A percentile compares a stretch with the other conserved stretches of the same genome.
These are phyloP conservation scores for Neofusicoccum kwambonambiense DNA, from an alignment of 2,329 filamentous ascomycete species.

Conservation along the genomic window DNA sequence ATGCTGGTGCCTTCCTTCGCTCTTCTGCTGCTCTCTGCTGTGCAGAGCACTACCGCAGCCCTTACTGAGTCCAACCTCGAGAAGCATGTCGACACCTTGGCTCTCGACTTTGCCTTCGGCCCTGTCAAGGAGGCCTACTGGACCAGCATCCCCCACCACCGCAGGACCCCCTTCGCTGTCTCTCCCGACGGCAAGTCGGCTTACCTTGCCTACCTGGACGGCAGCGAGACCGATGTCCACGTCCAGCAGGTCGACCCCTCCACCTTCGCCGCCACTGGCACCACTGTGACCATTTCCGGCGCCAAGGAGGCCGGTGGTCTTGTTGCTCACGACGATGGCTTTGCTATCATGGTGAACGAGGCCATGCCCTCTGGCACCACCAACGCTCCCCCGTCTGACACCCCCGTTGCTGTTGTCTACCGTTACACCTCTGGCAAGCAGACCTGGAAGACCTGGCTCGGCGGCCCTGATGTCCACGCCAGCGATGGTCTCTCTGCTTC, in stretches of 20 bases:
- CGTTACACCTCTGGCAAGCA: conserved; percentile 56
- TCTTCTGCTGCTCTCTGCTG: conserved; percentile 35
- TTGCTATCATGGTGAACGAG: conserved; percentile 62
- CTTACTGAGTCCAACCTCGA: conserved; percentile 44
- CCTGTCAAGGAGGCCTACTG: conserved; percentile 61
- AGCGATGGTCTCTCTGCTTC: conserved; percentile 42
- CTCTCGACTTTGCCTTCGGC: conserved; percentile 54
- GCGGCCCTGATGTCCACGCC: conserved; percentile 54
- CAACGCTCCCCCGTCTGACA: conserved; percentile 48
- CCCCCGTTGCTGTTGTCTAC: conserved; percentile 59
- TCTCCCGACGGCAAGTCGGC: conserved; percentile 60
- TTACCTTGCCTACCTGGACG: conserved; percentile 61
- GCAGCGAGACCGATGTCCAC: conserved; percentile 55
- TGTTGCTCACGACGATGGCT: conserved; percentile 62
- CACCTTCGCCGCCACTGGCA: conserved; percentile 56
- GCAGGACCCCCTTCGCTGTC: conserved; percentile 61
- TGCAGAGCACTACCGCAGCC: conserved; percentile 32
- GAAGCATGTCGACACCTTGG: conserved; percentile 44
- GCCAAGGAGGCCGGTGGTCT: conserved; percentile 58
- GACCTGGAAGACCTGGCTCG: conserved; percentile 59
- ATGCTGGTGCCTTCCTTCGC: conserved; percentile 31
- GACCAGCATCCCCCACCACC: conserved; percentile 61
- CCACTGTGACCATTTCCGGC: conserved; percentile 51
- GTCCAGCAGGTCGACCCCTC: conserved; percentile 56
- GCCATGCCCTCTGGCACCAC: conserved; percentile 50